Evolutionary conservation across 2,329 filamentous ascomycete species (phyloP).

Genomic region (Colletotrichum camelliae): DNA sequence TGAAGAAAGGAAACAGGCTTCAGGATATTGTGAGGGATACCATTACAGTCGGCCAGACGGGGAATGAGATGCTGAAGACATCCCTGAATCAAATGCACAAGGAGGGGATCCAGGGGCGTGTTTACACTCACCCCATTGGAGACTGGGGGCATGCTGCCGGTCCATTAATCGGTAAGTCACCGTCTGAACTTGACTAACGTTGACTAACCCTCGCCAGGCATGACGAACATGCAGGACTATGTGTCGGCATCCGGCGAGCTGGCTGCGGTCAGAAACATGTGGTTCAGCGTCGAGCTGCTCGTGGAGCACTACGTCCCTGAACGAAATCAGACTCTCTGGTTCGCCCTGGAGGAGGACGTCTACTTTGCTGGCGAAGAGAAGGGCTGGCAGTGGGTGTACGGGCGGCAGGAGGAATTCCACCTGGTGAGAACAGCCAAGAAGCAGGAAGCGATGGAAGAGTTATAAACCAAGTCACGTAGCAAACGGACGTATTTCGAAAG

Average conservation of each 20-base stretch:
- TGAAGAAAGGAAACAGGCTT: constrained; percentile 50
- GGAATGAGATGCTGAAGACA: constrained; percentile 48
- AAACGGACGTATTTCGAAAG: neutral
- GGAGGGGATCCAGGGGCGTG: constrained; percentile 50
- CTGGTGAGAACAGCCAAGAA: constrained; percentile 29
- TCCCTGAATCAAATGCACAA: constrained; percentile 43
- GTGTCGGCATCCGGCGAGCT: constrained; percentile 53
- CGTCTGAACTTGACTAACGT: neutral
- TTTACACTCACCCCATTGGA: constrained; percentile 56
- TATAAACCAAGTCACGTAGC: neutral
- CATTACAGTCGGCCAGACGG: constrained; percentile 49
- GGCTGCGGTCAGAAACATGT: constrained; percentile 48
- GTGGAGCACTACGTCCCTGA: constrained; percentile 53
- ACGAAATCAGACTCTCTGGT: constrained; percentile 46
- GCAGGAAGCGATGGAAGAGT: neutral
- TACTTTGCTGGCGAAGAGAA: constrained; percentile 44
- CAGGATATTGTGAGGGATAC: constrained; percentile 52
- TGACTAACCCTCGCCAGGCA: constrained; percentile 36
- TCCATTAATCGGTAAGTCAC: constrained; percentile 46
- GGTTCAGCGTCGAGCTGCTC: constrained; percentile 56
- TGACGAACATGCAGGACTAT: constrained; percentile 54
- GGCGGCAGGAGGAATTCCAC: constrained; percentile 50
- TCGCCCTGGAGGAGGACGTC: constrained; percentile 56
- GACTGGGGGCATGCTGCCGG: constrained; percentile 58
- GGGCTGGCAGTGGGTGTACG: constrained; percentile 54